Conservation (phyloP, 164 flowering plant genomes). For the Aristolochia californica region DNA sequence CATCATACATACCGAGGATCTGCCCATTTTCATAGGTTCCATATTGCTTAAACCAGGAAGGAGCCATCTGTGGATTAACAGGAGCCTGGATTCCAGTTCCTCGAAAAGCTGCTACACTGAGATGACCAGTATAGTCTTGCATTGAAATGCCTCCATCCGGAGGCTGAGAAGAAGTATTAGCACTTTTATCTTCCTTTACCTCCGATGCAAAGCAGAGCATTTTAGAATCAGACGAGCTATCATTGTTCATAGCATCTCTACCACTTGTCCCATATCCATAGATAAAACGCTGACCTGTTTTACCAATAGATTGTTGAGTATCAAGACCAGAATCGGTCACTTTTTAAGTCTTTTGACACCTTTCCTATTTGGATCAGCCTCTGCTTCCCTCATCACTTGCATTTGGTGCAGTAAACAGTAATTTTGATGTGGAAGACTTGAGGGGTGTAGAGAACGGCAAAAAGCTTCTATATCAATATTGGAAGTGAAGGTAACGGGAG, state of each 20-base stretch:
- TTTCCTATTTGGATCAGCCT: slow-evolving; percentile 40
- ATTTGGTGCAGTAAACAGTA: slow-evolving; percentile 56
- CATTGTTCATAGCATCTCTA: slow-evolving; percentile 18
- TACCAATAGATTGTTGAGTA: slow-evolving; percentile 21
- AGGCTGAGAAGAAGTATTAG: slow-evolving; percentile 24
- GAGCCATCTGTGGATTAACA: slow-evolving; percentile 75
- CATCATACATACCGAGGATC: slow-evolving; percentile 25
- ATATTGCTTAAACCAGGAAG: slow-evolving; percentile 79
- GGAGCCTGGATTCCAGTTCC: slow-evolving; percentile 21
- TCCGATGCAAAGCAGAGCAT: slow-evolving; percentile 33
- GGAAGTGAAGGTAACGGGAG: slow-evolving; percentile 4
- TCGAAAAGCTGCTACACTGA: slow-evolving; percentile 11
- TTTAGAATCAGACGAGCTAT: slow-evolving; percentile 28
- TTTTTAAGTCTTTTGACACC: slow-evolving; percentile 40
- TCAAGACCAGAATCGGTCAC: slow-evolving; percentile 31
- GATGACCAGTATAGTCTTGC: slow-evolving; percentile 17
- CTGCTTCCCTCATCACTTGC: slow-evolving; percentile 42
- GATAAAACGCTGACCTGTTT: slow-evolving; percentile 19
- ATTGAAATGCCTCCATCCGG: slow-evolving; percentile 16
- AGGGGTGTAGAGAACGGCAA: slow-evolving; percentile 45
- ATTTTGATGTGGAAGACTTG: slow-evolving; percentile 25
- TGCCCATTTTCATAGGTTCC: slow-evolving; percentile 67
- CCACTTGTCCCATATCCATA: slow-evolving; percentile 22
- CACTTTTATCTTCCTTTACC: slow-evolving; percentile 17
- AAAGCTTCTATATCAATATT: slow-evolving; percentile 43